These are phyloP conservation scores for Albizia julibrissin DNA, from an alignment of 306 rosid genomes.

Conservation along the genomic window DNA sequence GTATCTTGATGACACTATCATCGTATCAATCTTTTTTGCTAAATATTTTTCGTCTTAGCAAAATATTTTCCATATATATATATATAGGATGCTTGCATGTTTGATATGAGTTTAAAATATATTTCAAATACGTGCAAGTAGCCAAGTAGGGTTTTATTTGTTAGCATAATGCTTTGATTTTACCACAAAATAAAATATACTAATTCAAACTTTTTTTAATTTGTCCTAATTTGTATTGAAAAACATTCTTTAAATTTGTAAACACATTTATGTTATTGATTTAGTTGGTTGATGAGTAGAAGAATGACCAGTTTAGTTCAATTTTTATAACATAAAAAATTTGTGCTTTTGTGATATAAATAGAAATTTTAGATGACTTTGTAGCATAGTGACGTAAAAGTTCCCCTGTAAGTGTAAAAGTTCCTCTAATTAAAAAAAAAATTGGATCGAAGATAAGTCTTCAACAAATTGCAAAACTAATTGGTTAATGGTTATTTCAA, in stretches of 20 bases:
- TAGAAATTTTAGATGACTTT: background rate
- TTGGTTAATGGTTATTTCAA: too few relatives aligned
- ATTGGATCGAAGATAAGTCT: background rate
- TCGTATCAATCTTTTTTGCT: background rate
- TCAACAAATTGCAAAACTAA: background rate
- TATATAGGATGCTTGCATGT: background rate
- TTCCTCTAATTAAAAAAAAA: too few relatives aligned
- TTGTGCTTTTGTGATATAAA: background rate
- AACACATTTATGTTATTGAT: background rate
- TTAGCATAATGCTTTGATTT: background rate
- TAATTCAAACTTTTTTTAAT: background rate
- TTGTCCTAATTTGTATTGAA: background rate
- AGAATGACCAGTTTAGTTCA: background rate
- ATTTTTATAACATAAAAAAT: background rate
- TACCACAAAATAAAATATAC: background rate
- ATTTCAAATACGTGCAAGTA: background rate
- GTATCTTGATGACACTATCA: constrained; percentile 10
- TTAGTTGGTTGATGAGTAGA: background rate
- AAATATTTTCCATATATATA: background rate
- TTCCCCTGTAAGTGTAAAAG: too few relatives aligned
- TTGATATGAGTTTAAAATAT: background rate
- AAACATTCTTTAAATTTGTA: background rate
- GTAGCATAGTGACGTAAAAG: too few relatives aligned
- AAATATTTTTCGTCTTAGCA: background rate
- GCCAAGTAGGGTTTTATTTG: background rate